Conservation (phyloP, 345 rosid species). For the Hibiscus tridactylites region DNA sequence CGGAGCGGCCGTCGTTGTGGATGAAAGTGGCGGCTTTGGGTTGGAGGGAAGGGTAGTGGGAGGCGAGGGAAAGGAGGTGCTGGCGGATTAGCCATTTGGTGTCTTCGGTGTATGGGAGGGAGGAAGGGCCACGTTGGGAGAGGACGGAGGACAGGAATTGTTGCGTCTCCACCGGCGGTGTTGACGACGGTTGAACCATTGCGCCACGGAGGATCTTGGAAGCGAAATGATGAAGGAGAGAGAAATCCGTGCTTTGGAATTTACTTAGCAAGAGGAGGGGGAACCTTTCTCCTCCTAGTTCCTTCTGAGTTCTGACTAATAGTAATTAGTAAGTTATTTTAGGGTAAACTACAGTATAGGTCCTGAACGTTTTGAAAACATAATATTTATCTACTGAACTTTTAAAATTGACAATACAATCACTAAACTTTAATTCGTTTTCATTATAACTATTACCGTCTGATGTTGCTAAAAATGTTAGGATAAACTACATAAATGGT, state of each 20-base stretch:
- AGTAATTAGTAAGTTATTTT: too few species aligned
- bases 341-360: too few species aligned
- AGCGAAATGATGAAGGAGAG: background rate
- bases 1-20: slow-evolving; percentile 94
- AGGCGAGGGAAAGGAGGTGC: slow-evolving; percentile 58
- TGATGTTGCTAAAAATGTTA: too few species aligned
- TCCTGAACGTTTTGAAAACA: too few species aligned
- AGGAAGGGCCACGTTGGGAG: slow-evolving; percentile 71
- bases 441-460: too few species aligned
- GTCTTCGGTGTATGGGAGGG: slow-evolving; percentile 72
- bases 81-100: slow-evolving; percentile 89
- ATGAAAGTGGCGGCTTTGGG: slow-evolving; percentile 85
- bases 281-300: background rate
- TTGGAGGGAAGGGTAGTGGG: slow-evolving; percentile 54
- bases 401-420: too few species aligned
- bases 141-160: slow-evolving; percentile 81
- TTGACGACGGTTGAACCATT: slow-evolving; percentile 30
- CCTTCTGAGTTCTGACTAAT: too few species aligned
- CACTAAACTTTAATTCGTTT: too few species aligned
- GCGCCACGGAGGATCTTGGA: background rate
- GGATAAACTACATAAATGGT: too few species aligned
- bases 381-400: too few species aligned
- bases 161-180: slow-evolving; percentile 36
- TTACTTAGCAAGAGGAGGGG: background rate
- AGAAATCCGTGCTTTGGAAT: background rate